Percentiles rank a stretch among this genome's conserved stretches.
Evolutionary conservation across 2,329 filamentous ascomycete species (phyloP).

Genomic region (Colletotrichum liaoningense): DNA sequence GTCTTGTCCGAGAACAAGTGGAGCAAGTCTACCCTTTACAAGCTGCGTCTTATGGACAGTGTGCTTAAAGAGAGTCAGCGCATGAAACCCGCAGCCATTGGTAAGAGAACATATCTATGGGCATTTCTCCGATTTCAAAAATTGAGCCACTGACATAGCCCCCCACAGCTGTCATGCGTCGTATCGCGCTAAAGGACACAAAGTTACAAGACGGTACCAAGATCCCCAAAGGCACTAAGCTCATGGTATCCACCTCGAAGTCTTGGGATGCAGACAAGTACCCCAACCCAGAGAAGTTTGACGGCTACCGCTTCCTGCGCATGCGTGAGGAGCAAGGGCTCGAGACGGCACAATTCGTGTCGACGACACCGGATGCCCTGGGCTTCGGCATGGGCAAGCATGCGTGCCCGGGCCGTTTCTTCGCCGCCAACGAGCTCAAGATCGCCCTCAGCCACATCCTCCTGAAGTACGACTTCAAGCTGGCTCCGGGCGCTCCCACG

Average conservation of each 20-base stretch:
- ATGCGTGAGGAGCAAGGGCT: slow-evolving; percentile 39
- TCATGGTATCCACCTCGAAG: background rate
- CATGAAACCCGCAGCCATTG: background rate
- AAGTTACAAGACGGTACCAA: background rate
- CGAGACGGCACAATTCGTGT: slow-evolving; percentile 46
- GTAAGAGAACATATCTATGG: background rate
- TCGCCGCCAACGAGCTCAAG: slow-evolving; percentile 49
- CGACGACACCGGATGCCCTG: slow-evolving; percentile 43
- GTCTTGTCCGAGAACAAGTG: slow-evolving; percentile 49
- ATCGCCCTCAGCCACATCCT: slow-evolving; percentile 42
- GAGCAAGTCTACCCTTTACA: slow-evolving; percentile 48
- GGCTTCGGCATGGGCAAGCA: slow-evolving; percentile 46
- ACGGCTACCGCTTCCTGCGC: background rate
- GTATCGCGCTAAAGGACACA: background rate
- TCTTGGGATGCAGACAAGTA: background rate
- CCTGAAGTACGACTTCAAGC: slow-evolving; percentile 42
- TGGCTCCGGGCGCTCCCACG: background rate
- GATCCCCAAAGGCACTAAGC: slow-evolving; percentile 8
- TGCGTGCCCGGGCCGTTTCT: slow-evolving; percentile 47
- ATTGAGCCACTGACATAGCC: background rate
- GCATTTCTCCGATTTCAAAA: background rate
- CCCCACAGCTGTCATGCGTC: background rate
- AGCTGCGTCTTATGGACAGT: slow-evolving; percentile 54
- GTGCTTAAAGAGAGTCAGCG: slow-evolving; percentile 52
- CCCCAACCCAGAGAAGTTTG: background rate